Evolutionary conservation across 176 grass and related monocot species (phyloP), one percentile per base, ranked within the genome.

Genomic region (Olyra latifolia): DNA sequence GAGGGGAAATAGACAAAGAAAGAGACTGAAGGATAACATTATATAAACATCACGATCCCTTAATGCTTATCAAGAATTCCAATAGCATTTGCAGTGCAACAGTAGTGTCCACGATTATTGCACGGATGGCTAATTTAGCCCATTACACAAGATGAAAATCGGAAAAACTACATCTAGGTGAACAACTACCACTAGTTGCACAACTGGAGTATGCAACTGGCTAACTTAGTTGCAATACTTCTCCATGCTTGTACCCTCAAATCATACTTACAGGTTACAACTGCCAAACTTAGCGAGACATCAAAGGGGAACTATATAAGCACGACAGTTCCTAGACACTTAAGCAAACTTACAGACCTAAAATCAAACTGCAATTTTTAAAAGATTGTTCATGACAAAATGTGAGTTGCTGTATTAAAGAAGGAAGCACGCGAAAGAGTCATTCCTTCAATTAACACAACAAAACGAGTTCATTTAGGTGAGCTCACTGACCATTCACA

Each of bases 401-500:
- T 87, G 84, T 86, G 74, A 79, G 88, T 68, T 62, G 30, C 79
- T 79, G 79, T 19, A 53, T 69, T 67, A n/a, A 42, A 46, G 41
- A 55, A 85, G 59, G 74, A 69, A 74, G 44, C 61, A 74, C 44
- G 6, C 17, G 8, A 10, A 40, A 80, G 6, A 67, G 67, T 25
- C 22, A 9, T 87, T 53, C 88, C 69, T 90, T 29, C 52, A 41
- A 62, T 29, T 59, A 69, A 79, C 70, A 74, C 54, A 76, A 83
- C 53, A 90, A 83, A 62, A 48, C 80, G 27, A 79, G 39, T 87
- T 19, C 19, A 58, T 90, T 38, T 87, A 57, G 88, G 84, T 90
- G 74, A 46, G 80, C 80, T 90, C 62, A 87, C 84, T 90, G 84
- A 90, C 84, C 88, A 90, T 83, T 82, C 84, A 90, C 88, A 87